A percentile compares a stretch with the other conserved stretches of the same genome.
These are phyloP conservation scores for Hemileccinum rubropunctum DNA, from an alignment of 768 basidiomycete genomes.

Conservation along the genomic window DNA sequence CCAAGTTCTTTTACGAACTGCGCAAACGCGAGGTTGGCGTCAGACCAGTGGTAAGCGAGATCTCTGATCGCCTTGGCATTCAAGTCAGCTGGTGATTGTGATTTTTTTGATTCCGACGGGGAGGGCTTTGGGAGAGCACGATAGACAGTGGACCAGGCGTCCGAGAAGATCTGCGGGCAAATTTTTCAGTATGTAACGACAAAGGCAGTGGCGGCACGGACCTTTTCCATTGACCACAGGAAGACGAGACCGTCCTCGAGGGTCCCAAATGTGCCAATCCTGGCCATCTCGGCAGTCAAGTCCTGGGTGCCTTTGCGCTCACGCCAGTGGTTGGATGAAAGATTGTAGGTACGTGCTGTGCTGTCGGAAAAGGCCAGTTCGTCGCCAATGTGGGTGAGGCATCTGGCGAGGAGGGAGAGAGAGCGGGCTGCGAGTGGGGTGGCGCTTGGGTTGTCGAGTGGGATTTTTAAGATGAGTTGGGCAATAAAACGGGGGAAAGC, in stretches of 20 bases:
- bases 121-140: slow-evolving; percentile 2
- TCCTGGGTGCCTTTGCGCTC: slow-evolving; percentile 62
- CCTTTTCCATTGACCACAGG: slow-evolving; percentile 80
- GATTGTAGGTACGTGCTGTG: slow-evolving; percentile 42
- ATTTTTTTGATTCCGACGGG: too few species aligned
- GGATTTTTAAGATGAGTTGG: slow-evolving; percentile 58
- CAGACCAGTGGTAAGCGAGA: slow-evolving; percentile 64
- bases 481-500: slow-evolving; percentile 76
- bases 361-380: slow-evolving; percentile 61
- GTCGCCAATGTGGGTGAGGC: slow-evolving; percentile 57
- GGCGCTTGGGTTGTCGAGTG: slow-evolving; percentile 26
- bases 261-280: slow-evolving; percentile 42
- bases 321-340: slow-evolving; percentile 46
- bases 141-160: slow-evolving; percentile 59
- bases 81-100: slow-evolving; percentile 5
- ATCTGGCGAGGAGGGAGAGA: slow-evolving; percentile 47
- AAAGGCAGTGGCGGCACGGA: slow-evolving; percentile 19
- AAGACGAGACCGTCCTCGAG: slow-evolving; percentile 67
- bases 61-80: slow-evolving; percentile 34
- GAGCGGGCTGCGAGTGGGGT: slow-evolving; percentile 27
- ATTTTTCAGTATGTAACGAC: not conserved
- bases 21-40: slow-evolving; percentile 47
- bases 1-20: slow-evolving; percentile 51
- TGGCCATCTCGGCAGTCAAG: slow-evolving; percentile 70
- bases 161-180: slow-evolving; percentile 55